Base-by-base conservation (phyloP, 2,329 filamentous ascomycete genomes). In the Corinectria fuckeliana region DNA sequence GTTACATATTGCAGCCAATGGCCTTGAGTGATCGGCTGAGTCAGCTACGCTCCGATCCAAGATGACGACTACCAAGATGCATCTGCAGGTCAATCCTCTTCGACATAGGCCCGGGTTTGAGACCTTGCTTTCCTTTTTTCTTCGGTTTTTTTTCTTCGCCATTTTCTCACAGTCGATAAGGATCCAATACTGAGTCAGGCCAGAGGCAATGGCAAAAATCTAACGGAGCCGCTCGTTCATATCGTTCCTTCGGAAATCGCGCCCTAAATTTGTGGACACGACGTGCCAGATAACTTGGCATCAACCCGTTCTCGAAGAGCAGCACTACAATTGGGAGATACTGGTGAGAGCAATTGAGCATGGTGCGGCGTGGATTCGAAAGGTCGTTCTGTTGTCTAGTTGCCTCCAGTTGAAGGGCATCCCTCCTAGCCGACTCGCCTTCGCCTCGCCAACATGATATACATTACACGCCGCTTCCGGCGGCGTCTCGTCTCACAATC, bases 381-480 rank as follows among this genome's bases (percentile, higher is more conserved):
- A 39, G 7, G 48, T 39, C 5, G 25, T 25, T 34, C 20, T 42
- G 34, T 13, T 42, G 34, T 26, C 26, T 18, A n/a, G 21, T 21
- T 52, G 21, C 6, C 38, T 14, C 55, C 50, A 16, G 20, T 32
- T 28, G 30, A 39, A 58, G 41, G 8, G 11, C 23, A n/a, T 11
- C 42, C n/a, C 53, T 7, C 38, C 34, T 52, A n/a, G n/a, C 45
- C 45, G 30, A 23, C 36, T 49, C 39, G 34, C 42, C 42, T 39
- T 16, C 36, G 14, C 9, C 20, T 36, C 49, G 36, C 26, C 49
- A 45, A 26, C 39, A 70, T 66, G 65, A 32, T 62, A 58, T 66
- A 69, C 45, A 48, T 74, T 36, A 68, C 69, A 38, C 70, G 73
- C 48, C 69, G 71, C 32, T 38, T 68, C 4, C 71, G 69, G 23